Evolutionary conservation across 192 early-diverging fungal genomes (phyloP), one percentile per base, ranked within the genome.

Genomic region (Coemansia sp.): DNA sequence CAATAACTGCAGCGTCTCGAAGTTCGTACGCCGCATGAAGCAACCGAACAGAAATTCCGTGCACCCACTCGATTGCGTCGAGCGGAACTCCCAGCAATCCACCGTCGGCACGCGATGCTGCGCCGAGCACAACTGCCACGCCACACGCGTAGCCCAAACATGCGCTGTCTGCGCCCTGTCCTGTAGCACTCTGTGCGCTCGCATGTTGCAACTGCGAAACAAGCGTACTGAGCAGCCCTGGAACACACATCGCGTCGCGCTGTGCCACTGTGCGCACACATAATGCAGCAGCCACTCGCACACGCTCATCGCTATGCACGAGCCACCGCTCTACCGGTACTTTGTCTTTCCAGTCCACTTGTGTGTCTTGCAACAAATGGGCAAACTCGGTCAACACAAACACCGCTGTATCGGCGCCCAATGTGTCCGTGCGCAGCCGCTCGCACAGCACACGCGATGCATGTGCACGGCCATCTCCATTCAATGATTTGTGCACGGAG

Each of bases 211-310:
- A 40, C 36, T 88, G 69, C n/a, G 71, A 70, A 10, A 91, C 61
- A 11, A 94, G 70, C 46, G 84, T 79, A 0, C 86, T 81, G 23
- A 95, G 75, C 7, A 93, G 64, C 23, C 70, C 80, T 3, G 87
- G 50, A 24, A 52, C 23, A 23, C 50, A 18, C 1, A 9, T 11
- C 7, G 23, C 3, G 11, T 52, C 23, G 10, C 3, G 14, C 24
- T 15, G 50, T 0, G 50, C 50, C 20, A 8, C 8, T 86, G n/a
- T 96, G 61, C 24, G 86, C 82, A 14, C 96, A 61, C 24, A 85
- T 80, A 94, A 71, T 34, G 86, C 88, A 70, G 89, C 88, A 2
- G 89, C 84, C 1, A 91, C 82, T 0, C 93, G 92, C 8, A 96
- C 88, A 0, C 88, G 70, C 37, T 86, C 81, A 24, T 83, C 86